phyloP scores from a whole-genome alignment of 768 basidiomycete genomes.

The Lentinula guzmanii region DNA sequence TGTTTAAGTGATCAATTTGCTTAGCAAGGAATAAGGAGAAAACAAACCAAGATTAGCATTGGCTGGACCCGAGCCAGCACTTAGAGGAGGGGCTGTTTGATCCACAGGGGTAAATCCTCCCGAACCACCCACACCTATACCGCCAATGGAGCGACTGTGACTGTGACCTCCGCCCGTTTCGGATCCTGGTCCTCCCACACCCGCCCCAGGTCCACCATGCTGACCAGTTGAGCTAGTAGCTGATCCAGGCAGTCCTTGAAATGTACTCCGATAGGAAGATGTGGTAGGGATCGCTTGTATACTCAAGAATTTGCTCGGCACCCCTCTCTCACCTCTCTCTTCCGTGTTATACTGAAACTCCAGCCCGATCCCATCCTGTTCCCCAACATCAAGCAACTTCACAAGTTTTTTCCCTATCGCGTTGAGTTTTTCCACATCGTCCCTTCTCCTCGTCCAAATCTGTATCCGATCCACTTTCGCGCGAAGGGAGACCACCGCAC shows the following conservation, averaged over 20 bases:
- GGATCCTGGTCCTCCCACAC: background rate
- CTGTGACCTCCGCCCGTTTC: constrained; percentile 33
- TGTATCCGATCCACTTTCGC: constrained; percentile 89
- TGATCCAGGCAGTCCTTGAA: constrained; percentile 31
- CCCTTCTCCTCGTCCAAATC: constrained; percentile 79
- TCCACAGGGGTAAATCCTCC: constrained; percentile 9
- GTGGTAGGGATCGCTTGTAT: constrained; percentile 68
- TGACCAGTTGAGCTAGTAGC: constrained; percentile 20
- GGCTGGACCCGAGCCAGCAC: constrained; percentile 13
- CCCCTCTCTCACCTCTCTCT: constrained; percentile 50
- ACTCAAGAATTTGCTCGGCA: constrained; percentile 74
- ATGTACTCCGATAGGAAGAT: constrained; percentile 55
- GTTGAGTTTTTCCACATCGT: constrained; percentile 82
- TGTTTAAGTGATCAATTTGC: background rate
- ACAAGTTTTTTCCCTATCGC: constrained; percentile 78
- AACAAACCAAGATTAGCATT: background rate
- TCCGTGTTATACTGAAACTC: constrained; percentile 96
- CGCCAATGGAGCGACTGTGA: background rate
- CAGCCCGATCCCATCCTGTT: constrained; percentile 78
- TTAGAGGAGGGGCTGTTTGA: constrained; percentile 12
- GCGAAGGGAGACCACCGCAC: constrained; percentile 81
- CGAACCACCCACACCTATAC: background rate
- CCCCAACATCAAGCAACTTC: constrained; percentile 77
- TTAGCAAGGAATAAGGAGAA: background rate
- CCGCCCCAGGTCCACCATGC: constrained; percentile 14